Conservation (phyloP, 2,329 filamentous ascomycete genomes). For the Ramularia endophylla region DNA sequence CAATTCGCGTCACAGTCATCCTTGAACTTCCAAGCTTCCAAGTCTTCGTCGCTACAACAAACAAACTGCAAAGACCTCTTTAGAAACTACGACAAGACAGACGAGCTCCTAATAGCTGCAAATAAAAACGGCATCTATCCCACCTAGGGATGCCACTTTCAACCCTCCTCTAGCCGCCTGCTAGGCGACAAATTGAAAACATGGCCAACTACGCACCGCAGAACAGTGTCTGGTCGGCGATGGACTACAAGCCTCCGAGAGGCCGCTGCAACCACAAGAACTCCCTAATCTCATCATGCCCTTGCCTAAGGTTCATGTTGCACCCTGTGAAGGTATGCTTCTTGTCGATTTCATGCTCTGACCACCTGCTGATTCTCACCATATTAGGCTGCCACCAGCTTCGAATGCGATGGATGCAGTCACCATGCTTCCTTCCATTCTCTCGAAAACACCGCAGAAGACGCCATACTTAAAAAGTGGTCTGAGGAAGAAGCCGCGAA, state of each 20-base stretch:
- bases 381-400: conserved; percentile 41
- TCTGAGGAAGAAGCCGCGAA: conserved; percentile 31
- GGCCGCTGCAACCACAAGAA: conserved; percentile 47
- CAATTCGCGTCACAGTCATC: too few species aligned
- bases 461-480: conserved; percentile 44
- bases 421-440: conserved; percentile 52
- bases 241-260: conserved; percentile 47
- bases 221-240: conserved; percentile 46
- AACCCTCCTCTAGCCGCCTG: too few species aligned
- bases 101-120: too few species aligned
- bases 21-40: too few species aligned
- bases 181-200: background rate
- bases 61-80: too few species aligned
- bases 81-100: too few species aligned
- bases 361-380: conserved; percentile 1
- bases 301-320: conserved; percentile 52
- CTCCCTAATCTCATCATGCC: conserved; percentile 43
- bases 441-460: conserved; percentile 47
- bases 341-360: background rate
- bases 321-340: conserved; percentile 48
- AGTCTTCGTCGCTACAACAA: too few species aligned
- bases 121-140: too few species aligned
- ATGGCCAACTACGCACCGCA: conserved; percentile 27
- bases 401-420: conserved; percentile 51
- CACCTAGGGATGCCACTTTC: too few species aligned